These are phyloP conservation scores for Amphibolis antarctica DNA, from an alignment of 106 monocot species.

Conservation along the genomic window DNA sequence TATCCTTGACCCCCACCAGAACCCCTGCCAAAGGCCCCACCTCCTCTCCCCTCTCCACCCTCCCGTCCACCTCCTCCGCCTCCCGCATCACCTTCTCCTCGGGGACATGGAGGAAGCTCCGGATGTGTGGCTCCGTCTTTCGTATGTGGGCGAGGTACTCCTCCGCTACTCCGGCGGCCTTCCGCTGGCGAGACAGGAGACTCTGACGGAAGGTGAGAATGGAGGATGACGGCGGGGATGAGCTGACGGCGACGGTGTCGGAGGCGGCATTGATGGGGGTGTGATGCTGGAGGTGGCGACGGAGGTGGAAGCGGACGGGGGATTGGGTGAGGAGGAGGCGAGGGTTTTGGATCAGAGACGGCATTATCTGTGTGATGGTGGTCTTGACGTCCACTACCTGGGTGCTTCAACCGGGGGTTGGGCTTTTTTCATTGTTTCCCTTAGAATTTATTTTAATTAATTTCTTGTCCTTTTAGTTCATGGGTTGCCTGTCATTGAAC, in stretches of 20 bases:
- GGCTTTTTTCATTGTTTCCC: too few species aligned
- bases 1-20: conserved; percentile 83
- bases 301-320: conserved; percentile 11
- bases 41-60: conserved; percentile 47
- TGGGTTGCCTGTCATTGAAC: too few species aligned
- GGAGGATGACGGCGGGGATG: conserved; percentile 22
- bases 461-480: too few species aligned
- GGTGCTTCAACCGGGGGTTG: too few species aligned
- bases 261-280: neutral
- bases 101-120: conserved; percentile 66
- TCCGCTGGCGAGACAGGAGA: conserved; percentile 44
- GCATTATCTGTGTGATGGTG: conserved; percentile 12
- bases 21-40: conserved; percentile 69
- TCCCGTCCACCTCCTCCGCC: conserved; percentile 59
- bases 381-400: too few species aligned
- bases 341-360: conserved; percentile 43
- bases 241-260: conserved; percentile 1
- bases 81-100: conserved; percentile 35
- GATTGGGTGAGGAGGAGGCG: conserved; percentile 38
- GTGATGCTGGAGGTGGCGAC: conserved; percentile 1
- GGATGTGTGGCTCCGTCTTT: conserved; percentile 43
- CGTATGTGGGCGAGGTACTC: conserved; percentile 51
- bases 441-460: too few species aligned
- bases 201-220: conserved; percentile 65
- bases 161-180: conserved; percentile 30